Evolutionary conservation across 192 early-diverging fungal species (phyloP).

Genomic region (Fimicolochytrium jonesii): DNA sequence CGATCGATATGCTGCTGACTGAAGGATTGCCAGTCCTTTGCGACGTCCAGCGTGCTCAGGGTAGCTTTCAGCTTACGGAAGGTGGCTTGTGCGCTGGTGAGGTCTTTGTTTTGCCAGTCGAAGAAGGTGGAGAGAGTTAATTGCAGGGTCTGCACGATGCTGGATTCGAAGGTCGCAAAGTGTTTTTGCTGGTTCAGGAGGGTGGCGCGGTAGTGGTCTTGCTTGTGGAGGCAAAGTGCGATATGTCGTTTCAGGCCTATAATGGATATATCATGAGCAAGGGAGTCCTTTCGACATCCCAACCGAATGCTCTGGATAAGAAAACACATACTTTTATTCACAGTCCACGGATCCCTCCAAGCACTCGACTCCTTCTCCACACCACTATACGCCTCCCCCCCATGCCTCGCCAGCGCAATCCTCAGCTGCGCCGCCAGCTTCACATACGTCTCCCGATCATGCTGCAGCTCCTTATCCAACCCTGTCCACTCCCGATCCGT

Average conservation of each 20-base stretch:
- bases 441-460: slow-evolving; percentile 31
- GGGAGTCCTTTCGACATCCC: no score
- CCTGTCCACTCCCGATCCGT: slow-evolving; percentile 36
- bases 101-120: slow-evolving; percentile 29
- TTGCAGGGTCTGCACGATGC: slow-evolving; percentile 41
- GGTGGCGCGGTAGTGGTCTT: slow-evolving; percentile 32
- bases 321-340: slow-evolving; percentile 30
- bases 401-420: slow-evolving; percentile 21
- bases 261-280: neutral
- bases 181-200: slow-evolving; percentile 38
- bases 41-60: slow-evolving; percentile 34
- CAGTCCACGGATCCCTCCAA: slow-evolving; percentile 44
- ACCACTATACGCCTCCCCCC: slow-evolving; percentile 22
- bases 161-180: slow-evolving; percentile 42
- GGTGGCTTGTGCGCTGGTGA: slow-evolving; percentile 12
- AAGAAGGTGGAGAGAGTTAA: slow-evolving; percentile 38
- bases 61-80: slow-evolving; percentile 22
- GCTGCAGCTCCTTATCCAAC: slow-evolving; percentile 36
- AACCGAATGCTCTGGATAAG: no score
- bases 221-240: slow-evolving; percentile 29
- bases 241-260: slow-evolving; percentile 41
- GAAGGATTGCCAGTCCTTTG: slow-evolving; percentile 38
- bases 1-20: slow-evolving; percentile 18
- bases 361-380: slow-evolving; percentile 23
- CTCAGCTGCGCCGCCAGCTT: slow-evolving; percentile 30